Evolutionary conservation across 257 asterid genomes (phyloP), one percentile per base, ranked within the genome.

Genomic region (Anisodus acutangulus): DNA sequence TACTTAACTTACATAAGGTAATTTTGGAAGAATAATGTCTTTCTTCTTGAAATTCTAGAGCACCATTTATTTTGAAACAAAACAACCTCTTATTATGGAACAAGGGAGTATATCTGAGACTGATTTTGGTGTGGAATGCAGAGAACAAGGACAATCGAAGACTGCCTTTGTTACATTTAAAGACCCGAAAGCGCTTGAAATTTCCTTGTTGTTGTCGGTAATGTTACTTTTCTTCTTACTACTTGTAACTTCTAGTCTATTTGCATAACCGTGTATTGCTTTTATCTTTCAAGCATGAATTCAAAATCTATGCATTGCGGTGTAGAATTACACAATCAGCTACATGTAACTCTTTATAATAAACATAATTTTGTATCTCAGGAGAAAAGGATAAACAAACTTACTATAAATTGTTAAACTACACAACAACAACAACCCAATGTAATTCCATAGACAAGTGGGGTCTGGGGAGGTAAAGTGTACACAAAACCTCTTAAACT

Each of bases 111-210:
- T 26, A 26, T 26, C 31, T 26, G 31, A 26, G 31, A 26, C 57
- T 69, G 31, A 59, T 59, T 58, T 78, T 83, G 69, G 79, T 66
- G 82, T 82, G 82, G 86, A 88, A 74, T 86, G 87, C 94, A 93
- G 98, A 39, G 95, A n/a, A n/a, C n/a, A n/a, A n/a, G n/a, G n/a
- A n/a, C n/a, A 90, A 87, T 80, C 91, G 51, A 93, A 90, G 87
- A 91, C 91, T 17, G 99, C 98, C 5, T 94, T 86, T 84, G 98
- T 96, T 79, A 96, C 98, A 66, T 96, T 96, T 87, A 96, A 91
- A 88, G 98, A 96, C 87, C 92, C 98, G 4, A 90, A 85, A 86
- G 98, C 98, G 41, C 97, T 96, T 62, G 99, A 94, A 91, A 96
- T 96, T 83, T 98, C 99, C 83, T 87, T 94, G 88, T 80, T 94